phyloP scores from a whole-genome alignment of 495 filamentous ascomycete species.

The Xylona heveae region DNA sequence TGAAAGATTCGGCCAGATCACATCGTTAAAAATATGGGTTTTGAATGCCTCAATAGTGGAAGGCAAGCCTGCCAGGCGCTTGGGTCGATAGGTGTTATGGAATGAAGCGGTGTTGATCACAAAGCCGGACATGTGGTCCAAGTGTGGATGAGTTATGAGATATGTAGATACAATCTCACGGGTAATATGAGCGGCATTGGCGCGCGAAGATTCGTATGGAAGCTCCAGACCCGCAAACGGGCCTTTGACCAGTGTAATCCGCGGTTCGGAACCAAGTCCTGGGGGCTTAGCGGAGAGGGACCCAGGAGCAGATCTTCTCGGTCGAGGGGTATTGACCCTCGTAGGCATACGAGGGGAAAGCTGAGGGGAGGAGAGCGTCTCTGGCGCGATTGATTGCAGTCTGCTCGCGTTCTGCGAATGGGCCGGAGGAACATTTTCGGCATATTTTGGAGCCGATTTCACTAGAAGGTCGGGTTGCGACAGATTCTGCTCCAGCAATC shows the following conservation, averaged over 20 bases:
- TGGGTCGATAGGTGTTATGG: slow-evolving; percentile 48
- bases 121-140: slow-evolving; percentile 82
- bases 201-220: slow-evolving; percentile 32
- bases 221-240: slow-evolving; percentile 63
- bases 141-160: slow-evolving; percentile 75
- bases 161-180: slow-evolving; percentile 63
- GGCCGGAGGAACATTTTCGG: too few species aligned
- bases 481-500: slow-evolving; percentile 36
- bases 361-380: neutral
- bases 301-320: neutral
- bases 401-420: neutral
- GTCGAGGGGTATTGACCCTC: neutral
- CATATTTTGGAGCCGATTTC: slow-evolving; percentile 4
- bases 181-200: slow-evolving; percentile 64
- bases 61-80: slow-evolving; percentile 65
- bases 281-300: neutral
- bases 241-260: slow-evolving; percentile 12
- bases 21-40: slow-evolving; percentile 84
- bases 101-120: slow-evolving; percentile 81
- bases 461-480: slow-evolving; percentile 12
- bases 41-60: slow-evolving; percentile 77
- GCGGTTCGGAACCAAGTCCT: neutral
- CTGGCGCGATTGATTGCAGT: neutral
- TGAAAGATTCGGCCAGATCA: slow-evolving; percentile 94
- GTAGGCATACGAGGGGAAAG: too few species aligned